Conservation (phyloP, 306 rosid species). For the Cucumis melo region DNA sequence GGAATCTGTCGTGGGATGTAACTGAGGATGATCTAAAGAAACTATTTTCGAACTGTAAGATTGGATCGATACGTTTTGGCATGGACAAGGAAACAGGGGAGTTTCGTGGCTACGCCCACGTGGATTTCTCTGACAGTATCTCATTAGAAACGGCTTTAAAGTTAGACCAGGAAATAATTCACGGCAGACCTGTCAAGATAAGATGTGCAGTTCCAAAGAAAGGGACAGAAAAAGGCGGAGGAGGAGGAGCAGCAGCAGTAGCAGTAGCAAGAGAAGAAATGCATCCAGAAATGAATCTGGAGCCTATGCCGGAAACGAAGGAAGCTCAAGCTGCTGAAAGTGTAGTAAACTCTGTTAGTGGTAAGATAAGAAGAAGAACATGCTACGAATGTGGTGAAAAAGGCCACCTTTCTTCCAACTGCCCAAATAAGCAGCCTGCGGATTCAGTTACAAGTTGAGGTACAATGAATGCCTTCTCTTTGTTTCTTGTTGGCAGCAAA, state of each 20-base stretch:
- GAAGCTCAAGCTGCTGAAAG: background rate
- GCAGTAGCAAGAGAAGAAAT: background rate
- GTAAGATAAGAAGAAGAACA: constrained; percentile 69
- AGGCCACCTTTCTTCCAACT: constrained; percentile 59
- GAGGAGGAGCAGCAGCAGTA: background rate
- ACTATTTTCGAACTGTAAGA: constrained; percentile 44
- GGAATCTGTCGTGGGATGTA: constrained; percentile 81
- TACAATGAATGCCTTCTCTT: background rate
- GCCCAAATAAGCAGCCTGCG: constrained; percentile 45
- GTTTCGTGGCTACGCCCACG: constrained; percentile 75
- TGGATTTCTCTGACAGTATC: constrained; percentile 50
- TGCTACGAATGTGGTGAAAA: constrained; percentile 84
- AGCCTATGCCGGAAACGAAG: background rate
- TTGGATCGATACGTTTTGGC: constrained; percentile 52
- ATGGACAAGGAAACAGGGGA: constrained; percentile 77
- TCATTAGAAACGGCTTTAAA: constrained; percentile 51
- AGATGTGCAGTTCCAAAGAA: constrained; percentile 76
- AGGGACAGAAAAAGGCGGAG: constrained; percentile 14
- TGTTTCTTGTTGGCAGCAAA: background rate
- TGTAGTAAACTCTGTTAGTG: constrained; percentile 13
- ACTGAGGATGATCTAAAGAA: constrained; percentile 63
- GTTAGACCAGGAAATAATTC: constrained; percentile 54
- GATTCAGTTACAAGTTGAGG: constrained; percentile 7
- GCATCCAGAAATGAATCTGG: background rate
- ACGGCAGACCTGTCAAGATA: constrained; percentile 59